phyloP scores from a whole-genome alignment of 192 early-diverging fungal species.

The Entomortierella lignicola region DNA sequence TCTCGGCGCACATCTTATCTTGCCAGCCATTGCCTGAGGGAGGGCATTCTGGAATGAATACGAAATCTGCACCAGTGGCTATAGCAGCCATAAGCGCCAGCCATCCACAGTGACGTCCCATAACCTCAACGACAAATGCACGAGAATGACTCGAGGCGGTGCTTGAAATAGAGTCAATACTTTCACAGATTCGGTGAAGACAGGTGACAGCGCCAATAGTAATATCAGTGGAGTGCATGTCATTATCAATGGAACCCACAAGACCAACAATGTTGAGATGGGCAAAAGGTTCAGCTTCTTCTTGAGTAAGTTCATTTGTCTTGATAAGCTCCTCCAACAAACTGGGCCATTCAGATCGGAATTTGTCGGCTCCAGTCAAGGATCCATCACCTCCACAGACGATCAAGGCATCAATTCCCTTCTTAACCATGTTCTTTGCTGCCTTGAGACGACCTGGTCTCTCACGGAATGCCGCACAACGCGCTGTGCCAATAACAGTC shows the following conservation, averaged over 20 bases:
- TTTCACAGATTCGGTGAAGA: constrained; percentile 95
- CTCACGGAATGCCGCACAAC: constrained; percentile 87
- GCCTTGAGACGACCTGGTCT: constrained; percentile 86
- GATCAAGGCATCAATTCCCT: constrained; percentile 94
- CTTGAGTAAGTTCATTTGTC: constrained; percentile 59
- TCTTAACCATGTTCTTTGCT: constrained; percentile 86
- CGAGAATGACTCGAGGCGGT: constrained; percentile 95
- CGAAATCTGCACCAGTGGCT: constrained; percentile 92
- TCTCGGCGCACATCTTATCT: constrained; percentile 84
- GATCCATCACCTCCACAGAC: constrained; percentile 98
- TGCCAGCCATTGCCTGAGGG: constrained; percentile 91
- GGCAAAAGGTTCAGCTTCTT: constrained; percentile 68
- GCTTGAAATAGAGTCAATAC: constrained; percentile 90
- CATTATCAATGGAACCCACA: constrained; percentile 98
- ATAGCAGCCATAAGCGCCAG: constrained; percentile 88
- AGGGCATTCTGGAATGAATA: constrained; percentile 96
- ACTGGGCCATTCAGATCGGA: constrained; percentile 92
- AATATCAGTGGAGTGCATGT: constrained; percentile 89
- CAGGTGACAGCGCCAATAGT: constrained; percentile 96
- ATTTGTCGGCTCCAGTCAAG: constrained; percentile 92
- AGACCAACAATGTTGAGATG: constrained; percentile 95
- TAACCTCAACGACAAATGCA: constrained; percentile 98
- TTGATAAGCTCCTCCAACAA: constrained; percentile 81
- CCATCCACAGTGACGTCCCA: constrained; percentile 99
- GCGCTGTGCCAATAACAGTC: constrained; percentile 94